These are phyloP conservation scores for Colletotrichum lentis DNA, from an alignment of 2,329 filamentous ascomycete species.

Conservation along the genomic window DNA sequence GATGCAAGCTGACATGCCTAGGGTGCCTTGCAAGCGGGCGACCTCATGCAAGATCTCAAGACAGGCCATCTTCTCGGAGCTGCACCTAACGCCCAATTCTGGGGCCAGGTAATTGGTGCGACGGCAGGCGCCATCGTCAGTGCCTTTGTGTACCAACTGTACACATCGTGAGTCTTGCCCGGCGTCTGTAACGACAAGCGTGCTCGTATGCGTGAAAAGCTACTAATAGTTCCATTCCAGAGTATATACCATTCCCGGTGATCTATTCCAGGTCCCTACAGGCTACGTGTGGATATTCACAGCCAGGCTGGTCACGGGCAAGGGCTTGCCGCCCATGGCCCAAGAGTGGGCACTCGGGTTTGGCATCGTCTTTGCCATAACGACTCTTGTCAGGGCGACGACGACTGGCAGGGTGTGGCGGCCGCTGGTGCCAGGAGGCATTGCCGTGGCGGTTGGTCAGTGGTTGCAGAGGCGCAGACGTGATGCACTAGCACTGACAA, in stretches of 20 bases:
- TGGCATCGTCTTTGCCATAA: conserved; percentile 75
- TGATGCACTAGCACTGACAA: background rate
- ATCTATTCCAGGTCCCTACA: conserved; percentile 91
- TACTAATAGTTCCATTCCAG: conserved; percentile 46
- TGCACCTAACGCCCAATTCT: conserved; percentile 93
- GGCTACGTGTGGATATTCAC: conserved; percentile 99
- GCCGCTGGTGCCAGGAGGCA: conserved; percentile 84
- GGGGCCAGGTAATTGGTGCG: conserved; percentile 91
- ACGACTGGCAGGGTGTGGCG: conserved; percentile 69
- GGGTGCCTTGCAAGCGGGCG: conserved; percentile 90
- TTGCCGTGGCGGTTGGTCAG: conserved; percentile 89
- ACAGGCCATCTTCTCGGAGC: conserved; percentile 93
- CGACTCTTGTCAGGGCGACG: conserved; percentile 75
- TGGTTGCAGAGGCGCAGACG: background rate
- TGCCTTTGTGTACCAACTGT: conserved; percentile 87
- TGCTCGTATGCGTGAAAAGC: background rate
- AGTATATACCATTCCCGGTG: conserved; percentile 88
- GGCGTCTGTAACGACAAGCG: background rate
- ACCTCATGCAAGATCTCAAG: conserved; percentile 97
- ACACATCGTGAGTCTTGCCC: conserved; percentile 64
- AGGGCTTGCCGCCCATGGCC: conserved; percentile 85
- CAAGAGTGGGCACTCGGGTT: conserved; percentile 79
- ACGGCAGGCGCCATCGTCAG: conserved; percentile 86
- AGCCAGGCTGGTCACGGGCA: conserved; percentile 87
- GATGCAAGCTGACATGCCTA: conserved; percentile 39